phyloP scores from a whole-genome alignment of 768 basidiomycete genomes.

The Hysterangium stoloniferum region DNA sequence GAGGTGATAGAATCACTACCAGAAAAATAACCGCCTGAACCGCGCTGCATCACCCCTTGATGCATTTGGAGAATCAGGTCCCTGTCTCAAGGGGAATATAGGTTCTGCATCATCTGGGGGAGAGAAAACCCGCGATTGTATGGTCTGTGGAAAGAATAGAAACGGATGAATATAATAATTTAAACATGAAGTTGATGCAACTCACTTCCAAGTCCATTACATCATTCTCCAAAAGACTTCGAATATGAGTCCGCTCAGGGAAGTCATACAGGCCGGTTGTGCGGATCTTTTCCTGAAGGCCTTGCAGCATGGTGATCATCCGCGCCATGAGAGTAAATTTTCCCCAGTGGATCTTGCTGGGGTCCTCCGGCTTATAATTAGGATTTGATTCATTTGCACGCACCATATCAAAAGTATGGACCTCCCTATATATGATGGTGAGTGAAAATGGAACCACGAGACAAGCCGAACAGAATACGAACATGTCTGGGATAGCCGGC shows the following conservation, averaged over 20 bases:
- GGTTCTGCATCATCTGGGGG: constrained; percentile 9
- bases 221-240: constrained; percentile 40
- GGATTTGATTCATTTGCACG: constrained; percentile 80
- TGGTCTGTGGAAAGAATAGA: neutral
- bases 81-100: neutral
- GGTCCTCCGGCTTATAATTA: constrained; percentile 59
- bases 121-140: constrained; percentile 3
- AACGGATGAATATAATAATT: neutral
- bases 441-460: constrained; percentile 1
- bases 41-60: constrained; percentile 2
- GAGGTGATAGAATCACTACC: constrained; percentile 3
- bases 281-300: constrained; percentile 72
- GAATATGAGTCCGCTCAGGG: constrained; percentile 45
- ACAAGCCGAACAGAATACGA: constrained; percentile 14
- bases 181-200: neutral
- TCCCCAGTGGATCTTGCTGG: constrained; percentile 83
- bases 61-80: constrained; percentile 5
- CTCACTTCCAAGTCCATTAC: constrained; percentile 69
- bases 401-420: constrained; percentile 85
- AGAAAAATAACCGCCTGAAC: constrained; percentile 8
- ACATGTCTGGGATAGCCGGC: constrained; percentile 72
- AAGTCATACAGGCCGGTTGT: constrained; percentile 51
- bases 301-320: constrained; percentile 68
- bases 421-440: constrained; percentile 50
- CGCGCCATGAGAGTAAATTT: constrained; percentile 92